phyloP scores from a whole-genome alignment of 257 asterid species.

The Misopates orontium region DNA sequence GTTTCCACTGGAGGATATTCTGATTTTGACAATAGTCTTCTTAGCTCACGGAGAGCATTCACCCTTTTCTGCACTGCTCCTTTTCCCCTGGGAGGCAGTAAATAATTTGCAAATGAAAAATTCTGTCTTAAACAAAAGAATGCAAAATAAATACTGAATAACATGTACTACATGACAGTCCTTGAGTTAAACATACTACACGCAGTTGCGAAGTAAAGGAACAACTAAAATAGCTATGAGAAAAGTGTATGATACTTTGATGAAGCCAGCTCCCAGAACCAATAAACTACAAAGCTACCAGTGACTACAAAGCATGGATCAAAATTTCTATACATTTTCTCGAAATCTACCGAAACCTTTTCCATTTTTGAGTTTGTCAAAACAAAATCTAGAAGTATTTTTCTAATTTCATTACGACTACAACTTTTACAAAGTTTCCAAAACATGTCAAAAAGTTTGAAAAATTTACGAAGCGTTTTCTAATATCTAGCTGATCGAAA shows the following conservation, averaged over 20 bases:
- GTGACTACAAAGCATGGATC: background rate
- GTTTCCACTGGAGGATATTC: slow-evolving; percentile 94
- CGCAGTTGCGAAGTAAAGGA: background rate
- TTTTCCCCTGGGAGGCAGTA: slow-evolving; percentile 62
- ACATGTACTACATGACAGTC: background rate
- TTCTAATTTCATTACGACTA: too few species aligned
- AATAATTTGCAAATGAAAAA: slow-evolving; percentile 19
- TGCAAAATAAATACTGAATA: background rate
- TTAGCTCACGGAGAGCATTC: slow-evolving; percentile 79
- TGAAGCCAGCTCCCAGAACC: background rate
- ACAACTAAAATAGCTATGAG: background rate
- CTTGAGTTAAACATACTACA: background rate
- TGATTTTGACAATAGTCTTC: slow-evolving; percentile 78
- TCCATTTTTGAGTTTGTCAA: too few species aligned
- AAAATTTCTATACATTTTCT: too few species aligned
- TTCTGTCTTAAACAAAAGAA: background rate
- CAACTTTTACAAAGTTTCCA: too few species aligned
- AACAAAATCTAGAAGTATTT: too few species aligned
- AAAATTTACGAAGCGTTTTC: too few species aligned
- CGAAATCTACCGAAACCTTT: too few species aligned
- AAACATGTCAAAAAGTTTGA: too few species aligned
- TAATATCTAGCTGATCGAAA: too few species aligned
- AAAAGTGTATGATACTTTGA: too few species aligned
- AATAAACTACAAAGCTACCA: background rate
- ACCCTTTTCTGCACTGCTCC: slow-evolving; percentile 80